These are phyloP conservation scores for Schoenoplectus tabernaemontani DNA, from an alignment of 202 grass and related monocot genomes.

Conservation along the genomic window DNA sequence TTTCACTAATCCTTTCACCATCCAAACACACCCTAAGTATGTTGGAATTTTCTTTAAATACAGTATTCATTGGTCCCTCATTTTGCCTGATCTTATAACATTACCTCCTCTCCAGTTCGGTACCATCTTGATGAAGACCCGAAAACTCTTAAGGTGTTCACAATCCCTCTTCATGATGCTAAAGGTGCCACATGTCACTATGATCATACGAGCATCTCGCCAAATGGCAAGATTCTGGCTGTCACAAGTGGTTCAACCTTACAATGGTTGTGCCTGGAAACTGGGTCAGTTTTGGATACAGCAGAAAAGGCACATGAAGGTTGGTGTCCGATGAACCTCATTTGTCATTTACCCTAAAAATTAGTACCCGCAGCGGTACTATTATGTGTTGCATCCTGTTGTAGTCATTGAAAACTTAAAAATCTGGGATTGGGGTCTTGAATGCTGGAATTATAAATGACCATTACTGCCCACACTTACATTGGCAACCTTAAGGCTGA, in stretches of 20 bases:
- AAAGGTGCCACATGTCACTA: constrained; percentile 65
- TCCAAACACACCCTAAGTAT: no score
- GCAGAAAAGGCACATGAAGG: constrained; percentile 91
- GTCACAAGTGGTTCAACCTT: constrained; percentile 58
- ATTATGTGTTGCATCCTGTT: background rate
- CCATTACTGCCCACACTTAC: background rate
- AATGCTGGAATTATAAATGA: background rate
- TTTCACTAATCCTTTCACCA: no score
- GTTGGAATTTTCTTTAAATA: background rate
- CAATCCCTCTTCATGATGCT: constrained; percentile 67
- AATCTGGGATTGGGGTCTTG: background rate
- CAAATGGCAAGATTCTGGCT: constrained; percentile 71
- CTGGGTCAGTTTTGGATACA: constrained; percentile 74
- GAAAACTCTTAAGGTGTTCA: constrained; percentile 74
- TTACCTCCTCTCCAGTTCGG: constrained; percentile 42
- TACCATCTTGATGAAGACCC: constrained; percentile 98
- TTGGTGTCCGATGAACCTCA: constrained; percentile 25
- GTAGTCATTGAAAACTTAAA: background rate
- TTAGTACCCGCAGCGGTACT: background rate
- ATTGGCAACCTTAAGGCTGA: background rate
- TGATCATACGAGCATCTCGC: constrained; percentile 72
- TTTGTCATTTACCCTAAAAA: constrained; percentile 16
- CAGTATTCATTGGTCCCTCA: background rate
- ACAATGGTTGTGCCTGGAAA: constrained; percentile 83
- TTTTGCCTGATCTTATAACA: constrained; percentile 21